These are phyloP conservation scores for Entophlyctis luteolus DNA, from an alignment of 192 early-diverging fungal species.

Conservation along the genomic window DNA sequence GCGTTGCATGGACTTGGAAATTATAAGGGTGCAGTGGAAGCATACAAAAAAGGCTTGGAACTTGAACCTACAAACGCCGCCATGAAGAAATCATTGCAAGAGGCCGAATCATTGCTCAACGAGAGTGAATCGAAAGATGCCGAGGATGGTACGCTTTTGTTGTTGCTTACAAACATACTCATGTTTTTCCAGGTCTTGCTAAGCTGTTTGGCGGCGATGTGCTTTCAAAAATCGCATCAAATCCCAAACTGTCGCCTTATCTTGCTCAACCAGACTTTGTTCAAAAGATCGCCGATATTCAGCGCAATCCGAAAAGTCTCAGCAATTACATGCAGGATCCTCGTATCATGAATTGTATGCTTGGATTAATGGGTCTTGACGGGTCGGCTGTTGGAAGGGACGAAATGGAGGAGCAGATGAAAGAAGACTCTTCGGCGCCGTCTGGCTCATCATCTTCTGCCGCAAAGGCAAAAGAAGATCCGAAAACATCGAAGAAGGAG, in stretches of 20 bases:
- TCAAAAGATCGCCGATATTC: slow-evolving; percentile 68
- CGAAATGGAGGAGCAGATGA: slow-evolving; percentile 10
- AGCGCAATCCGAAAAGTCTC: slow-evolving; percentile 67
- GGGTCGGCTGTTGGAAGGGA: slow-evolving; percentile 39
- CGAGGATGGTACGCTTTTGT: no score
- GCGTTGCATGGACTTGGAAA: slow-evolving; percentile 73
- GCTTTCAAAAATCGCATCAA: slow-evolving; percentile 71
- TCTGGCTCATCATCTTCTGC: no score
- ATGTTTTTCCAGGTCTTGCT: slow-evolving; percentile 44
- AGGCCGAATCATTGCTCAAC: slow-evolving; percentile 68
- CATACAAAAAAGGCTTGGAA: slow-evolving; percentile 73
- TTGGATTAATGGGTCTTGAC: slow-evolving; percentile 71
- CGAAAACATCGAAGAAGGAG: slow-evolving; percentile 15
- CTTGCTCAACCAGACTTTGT: slow-evolving; percentile 77
- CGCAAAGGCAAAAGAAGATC: slow-evolving; percentile 28
- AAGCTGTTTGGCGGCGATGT: slow-evolving; percentile 73
- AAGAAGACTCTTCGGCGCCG: no score
- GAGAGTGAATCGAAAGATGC: no score
- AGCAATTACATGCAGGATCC: slow-evolving; percentile 71
- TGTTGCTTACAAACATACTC: no score
- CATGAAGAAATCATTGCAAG: slow-evolving; percentile 71
- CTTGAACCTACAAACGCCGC: slow-evolving; percentile 73
- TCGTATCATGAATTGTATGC: slow-evolving; percentile 73
- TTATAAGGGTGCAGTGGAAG: slow-evolving; percentile 66
- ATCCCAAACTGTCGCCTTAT: slow-evolving; percentile 71